A percentile compares a stretch with the other conserved stretches of the same genome.
Conservation (phyloP, 768 basidiomycete species). For the Macrocybe gigantea region DNA sequence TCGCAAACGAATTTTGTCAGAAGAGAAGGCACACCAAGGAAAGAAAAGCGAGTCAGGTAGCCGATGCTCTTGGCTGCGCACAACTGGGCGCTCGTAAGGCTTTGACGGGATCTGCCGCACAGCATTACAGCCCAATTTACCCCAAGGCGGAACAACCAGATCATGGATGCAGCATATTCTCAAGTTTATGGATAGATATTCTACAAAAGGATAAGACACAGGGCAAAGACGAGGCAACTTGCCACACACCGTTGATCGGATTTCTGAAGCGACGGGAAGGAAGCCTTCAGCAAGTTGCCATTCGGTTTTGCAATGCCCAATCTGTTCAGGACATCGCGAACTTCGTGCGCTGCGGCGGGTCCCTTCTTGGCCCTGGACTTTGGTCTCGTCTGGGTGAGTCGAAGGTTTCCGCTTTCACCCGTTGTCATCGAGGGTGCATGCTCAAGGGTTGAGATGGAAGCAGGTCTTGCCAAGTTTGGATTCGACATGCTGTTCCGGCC, state of each 20-base stretch:
- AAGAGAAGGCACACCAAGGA: no score
- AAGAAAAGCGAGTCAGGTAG: no score
- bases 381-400: conserved; percentile 49
- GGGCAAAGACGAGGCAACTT: neutral
- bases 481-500: conserved; percentile 82
- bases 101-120: no score
- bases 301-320: conserved; percentile 79
- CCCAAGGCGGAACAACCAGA: no score
- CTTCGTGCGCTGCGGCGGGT: conserved; percentile 44
- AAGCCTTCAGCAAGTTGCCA: conserved; percentile 59
- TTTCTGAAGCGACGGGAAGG: conserved; percentile 55
- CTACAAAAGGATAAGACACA: conserved; percentile 7
- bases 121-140: no score
- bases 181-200: neutral
- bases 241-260: conserved; percentile 25
- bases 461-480: conserved; percentile 57
- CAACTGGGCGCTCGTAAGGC: no score
- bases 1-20: no score
- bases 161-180: no score
- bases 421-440: conserved; percentile 44
- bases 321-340: conserved; percentile 74
- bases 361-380: conserved; percentile 48
- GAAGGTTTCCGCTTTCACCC: conserved; percentile 28
- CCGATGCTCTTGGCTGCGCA: no score
- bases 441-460: conserved; percentile 75